Base-by-base conservation (phyloP, 2,329 filamentous ascomycete genomes). In the Harringtonia aguacate region DNA sequence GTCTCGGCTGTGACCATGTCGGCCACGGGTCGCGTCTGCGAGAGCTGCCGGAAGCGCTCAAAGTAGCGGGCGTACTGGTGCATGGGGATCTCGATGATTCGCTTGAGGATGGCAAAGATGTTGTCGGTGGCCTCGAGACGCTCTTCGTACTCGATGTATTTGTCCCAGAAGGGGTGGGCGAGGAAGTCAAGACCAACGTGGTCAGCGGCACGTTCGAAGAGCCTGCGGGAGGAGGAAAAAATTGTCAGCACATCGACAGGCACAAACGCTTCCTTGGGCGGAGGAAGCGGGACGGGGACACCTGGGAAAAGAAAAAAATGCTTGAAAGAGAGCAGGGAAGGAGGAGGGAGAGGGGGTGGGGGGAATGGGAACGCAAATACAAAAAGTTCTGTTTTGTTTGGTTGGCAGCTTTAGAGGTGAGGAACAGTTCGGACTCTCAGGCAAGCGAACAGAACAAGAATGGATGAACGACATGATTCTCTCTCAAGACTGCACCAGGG, bases 81-180 rank as follows among this genome's bases (percentile, higher is more conserved):
- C 77, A 95, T 86, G 1, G 92, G 90, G 43, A 97, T 88, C 56
- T 85, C 77, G 43, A 95, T 84, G 45, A 95, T 75, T 43, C 89
- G 85, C 48, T 75, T 73, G 42, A 95, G 73, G 45, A 98, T 86
- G 34, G 77, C 79, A 54, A 94, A 94, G 44, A 95, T 86, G 56
- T 80, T 86, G 50, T 94, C 86, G 14, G 83, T 77, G 0, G 84
- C 79, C 56, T 95, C 88, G 49, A 90, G 72, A 2, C 89, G 84
- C 60, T 95, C 89, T 61, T 97, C 92, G 56, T 94, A 97, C 60
- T 97, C 92, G 51, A 98, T 79, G 58, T 95, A 98, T 65, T 95
- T 97, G 63, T 98, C 92, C 92, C 92, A 98, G 67, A 98, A 95
- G 1, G 88, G 88, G 59, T 95, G 88, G 3, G 89, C 84, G 27